These are phyloP conservation scores for Rhizophagus prolifer DNA, from an alignment of 192 early-diverging fungal genomes.

Conservation along the genomic window DNA sequence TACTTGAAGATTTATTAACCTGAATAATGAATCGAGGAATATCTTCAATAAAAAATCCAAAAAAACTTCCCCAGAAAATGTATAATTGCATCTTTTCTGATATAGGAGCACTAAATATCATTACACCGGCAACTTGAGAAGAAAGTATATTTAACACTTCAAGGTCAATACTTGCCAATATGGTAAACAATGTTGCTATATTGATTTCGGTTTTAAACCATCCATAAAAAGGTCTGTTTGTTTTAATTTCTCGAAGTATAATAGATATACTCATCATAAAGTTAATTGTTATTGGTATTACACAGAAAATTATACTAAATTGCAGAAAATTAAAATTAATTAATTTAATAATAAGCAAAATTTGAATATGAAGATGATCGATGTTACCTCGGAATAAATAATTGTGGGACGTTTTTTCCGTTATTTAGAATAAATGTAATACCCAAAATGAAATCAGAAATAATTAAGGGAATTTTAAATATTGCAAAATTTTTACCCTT, in stretches of 20 bases:
- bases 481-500: not conserved
- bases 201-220: too few species aligned
- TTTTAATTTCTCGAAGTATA: not conserved
- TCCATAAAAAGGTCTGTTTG: not conserved
- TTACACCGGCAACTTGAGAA: too few species aligned
- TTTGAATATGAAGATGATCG: too few species aligned
- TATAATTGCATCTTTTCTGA: too few species aligned
- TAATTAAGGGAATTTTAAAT: not conserved
- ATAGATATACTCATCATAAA: not conserved
- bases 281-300: not conserved
- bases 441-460: not conserved
- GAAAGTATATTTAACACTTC: too few species aligned
- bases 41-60: too few species aligned
- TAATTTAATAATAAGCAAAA: not conserved
- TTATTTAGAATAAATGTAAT: not conserved
- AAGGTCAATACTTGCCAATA: too few species aligned
- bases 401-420: not conserved
- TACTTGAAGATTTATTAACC: too few species aligned
- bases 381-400: slow-evolving; percentile 2
- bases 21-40: too few species aligned
- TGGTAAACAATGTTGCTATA: too few species aligned
- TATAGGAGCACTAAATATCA: too few species aligned
- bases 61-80: too few species aligned
- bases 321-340: not conserved
- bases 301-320: not conserved